These are phyloP conservation scores for Pseudozyma thailandica DNA, from an alignment of 1,284 basidiomycete species.

Conservation along the genomic window DNA sequence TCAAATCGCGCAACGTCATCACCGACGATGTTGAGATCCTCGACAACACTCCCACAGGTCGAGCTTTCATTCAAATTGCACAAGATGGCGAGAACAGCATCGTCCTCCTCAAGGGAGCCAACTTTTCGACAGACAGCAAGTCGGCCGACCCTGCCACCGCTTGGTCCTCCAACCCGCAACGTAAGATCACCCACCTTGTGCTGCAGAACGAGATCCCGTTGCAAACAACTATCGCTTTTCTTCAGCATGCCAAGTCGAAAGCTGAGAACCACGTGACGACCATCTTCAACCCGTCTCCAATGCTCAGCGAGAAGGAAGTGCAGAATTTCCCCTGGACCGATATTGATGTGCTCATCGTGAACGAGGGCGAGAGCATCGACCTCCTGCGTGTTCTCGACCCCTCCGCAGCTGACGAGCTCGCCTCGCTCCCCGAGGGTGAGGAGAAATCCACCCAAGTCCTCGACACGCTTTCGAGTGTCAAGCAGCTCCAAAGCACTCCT, in stretches of 20 bases:
- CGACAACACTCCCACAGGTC: constrained; percentile 54
- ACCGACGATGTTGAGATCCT: constrained; percentile 41
- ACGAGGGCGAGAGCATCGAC: constrained; percentile 71
- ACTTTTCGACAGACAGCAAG: constrained; percentile 42
- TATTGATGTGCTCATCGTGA: constrained; percentile 72
- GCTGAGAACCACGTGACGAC: constrained; percentile 27
- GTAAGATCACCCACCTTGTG: constrained; percentile 70
- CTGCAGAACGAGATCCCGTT: constrained; percentile 74
- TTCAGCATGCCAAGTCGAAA: constrained; percentile 49
- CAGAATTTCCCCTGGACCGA: constrained; percentile 70
- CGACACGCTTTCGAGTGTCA: constrained; percentile 38
- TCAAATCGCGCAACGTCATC: constrained; percentile 53
- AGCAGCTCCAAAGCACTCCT: constrained; percentile 26
- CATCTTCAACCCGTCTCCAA: constrained; percentile 74
- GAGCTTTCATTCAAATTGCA: constrained; percentile 66
- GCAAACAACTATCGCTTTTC: constrained; percentile 69
- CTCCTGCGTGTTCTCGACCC: constrained; percentile 58
- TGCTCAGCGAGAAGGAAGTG: constrained; percentile 70
- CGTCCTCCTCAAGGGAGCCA: constrained; percentile 64
- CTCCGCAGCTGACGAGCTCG: constrained; percentile 5
- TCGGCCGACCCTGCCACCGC: constrained; percentile 36
- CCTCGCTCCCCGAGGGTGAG: constrained; percentile 22
- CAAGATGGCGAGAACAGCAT: constrained; percentile 66
- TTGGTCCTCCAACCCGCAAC: constrained; percentile 10
- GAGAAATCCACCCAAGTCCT: constrained; percentile 31